Evolutionary conservation across 768 basidiomycete species (phyloP), one percentile per base, ranked within the genome.

Genomic region (Tylopilus felleus): DNA sequence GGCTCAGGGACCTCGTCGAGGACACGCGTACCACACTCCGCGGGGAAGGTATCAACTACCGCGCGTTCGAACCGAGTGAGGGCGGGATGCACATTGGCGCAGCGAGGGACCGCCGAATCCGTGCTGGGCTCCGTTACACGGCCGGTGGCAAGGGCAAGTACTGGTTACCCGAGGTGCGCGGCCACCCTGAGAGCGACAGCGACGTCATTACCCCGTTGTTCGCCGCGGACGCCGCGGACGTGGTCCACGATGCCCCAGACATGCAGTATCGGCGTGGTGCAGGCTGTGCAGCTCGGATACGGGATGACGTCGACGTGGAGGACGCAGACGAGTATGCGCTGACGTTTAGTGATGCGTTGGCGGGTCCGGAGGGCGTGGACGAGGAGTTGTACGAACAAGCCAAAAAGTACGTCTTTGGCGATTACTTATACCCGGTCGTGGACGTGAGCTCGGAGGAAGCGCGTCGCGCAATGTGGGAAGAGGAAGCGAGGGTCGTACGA

Each of bases 1-100:
- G 95, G 6, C 59, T 84, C 47, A 82, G 84, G 52, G 97, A 99
- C 65, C 89, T 99, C 47, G 73, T 91, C 51, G 86, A 90, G 67
- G 97, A 99, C 69, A 80, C 81, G 6, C 85, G 87, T 60, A 74
- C 82, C 8, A 98, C 96, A 0, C 73, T 97, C 10, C 80, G 81
- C 25, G 96, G 96, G 12, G 81, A 88, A 60, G 92, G 95, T 4
- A 93, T 98, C 81, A 90, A 92, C 53, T 99, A 99, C 71, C 86
- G 93, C 45, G 90, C 90, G 51, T 99, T 96, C 67, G 97, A 99
- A 66, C 96, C 97, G 3, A 91, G 89, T 38, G 95, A 97, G 66
- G 95, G 94, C 2, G 83, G 82, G 56, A 86, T 98, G 70, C 96
- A 99, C 64, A 84, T 93, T 56, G 97, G 96, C 35, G 78, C 79